phyloP scores from a whole-genome alignment of 257 asterid species.

The Solanum appendiculatum region DNA sequence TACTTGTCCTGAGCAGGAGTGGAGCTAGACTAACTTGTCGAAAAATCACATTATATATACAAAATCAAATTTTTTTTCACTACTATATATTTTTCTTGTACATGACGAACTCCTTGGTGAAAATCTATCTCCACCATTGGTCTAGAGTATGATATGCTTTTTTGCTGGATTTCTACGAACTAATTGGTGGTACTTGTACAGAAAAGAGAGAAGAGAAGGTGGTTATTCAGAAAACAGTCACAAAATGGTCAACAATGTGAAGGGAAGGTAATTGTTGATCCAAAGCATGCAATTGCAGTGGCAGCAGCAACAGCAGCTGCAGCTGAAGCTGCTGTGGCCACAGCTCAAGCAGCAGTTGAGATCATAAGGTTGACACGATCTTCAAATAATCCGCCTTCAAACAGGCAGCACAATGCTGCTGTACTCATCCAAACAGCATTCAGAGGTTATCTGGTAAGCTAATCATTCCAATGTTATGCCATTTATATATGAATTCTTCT shows the following conservation, averaged over 20 bases:
- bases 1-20: not conserved
- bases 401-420: constrained; percentile 50
- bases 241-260: constrained; percentile 15
- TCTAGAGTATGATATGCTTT: not conserved
- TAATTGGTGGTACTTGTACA: constrained; percentile 7
- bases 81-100: not conserved
- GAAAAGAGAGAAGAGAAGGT: constrained; percentile 70
- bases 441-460: constrained; percentile 60
- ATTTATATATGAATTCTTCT: not conserved
- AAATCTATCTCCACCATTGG: not conserved
- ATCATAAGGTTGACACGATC: constrained; percentile 50
- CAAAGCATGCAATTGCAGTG: constrained; percentile 66
- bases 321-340: constrained; percentile 71
- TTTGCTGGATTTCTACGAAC: not conserved
- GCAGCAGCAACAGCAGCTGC: constrained; percentile 64
- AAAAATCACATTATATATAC: not conserved
- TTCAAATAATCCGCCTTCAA: constrained; percentile 10
- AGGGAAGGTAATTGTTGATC: constrained; percentile 27
- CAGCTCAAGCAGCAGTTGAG: constrained; percentile 76
- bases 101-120: not conserved
- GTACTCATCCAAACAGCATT: constrained; percentile 67
- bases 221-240: constrained; percentile 64
- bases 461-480: not conserved
- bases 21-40: not conserved
- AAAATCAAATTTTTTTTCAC: not conserved